Evolutionary conservation across 176 grass and related monocot genomes (phyloP).

Genomic region (Carex scoparia): DNA sequence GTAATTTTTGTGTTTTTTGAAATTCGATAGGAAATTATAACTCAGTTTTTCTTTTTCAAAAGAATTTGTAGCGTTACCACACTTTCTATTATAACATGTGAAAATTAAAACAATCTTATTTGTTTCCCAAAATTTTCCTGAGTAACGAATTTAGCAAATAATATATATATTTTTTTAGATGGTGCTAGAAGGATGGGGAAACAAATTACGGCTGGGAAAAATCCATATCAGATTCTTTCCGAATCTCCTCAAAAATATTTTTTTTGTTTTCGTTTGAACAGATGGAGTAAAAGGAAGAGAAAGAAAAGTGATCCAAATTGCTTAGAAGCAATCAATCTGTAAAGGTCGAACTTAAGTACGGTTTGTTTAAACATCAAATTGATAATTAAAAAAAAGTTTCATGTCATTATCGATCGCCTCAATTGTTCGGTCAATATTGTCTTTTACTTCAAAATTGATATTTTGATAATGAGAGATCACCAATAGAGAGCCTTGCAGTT

Average conservation of each 20-base stretch:
- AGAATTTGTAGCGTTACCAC: too few species aligned
- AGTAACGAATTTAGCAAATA: too few species aligned
- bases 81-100: too few species aligned
- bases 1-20: too few species aligned
- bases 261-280: neutral
- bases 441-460: neutral
- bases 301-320: neutral
- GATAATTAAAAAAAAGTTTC: neutral
- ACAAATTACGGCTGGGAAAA: neutral
- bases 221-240: neutral
- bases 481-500: neutral
- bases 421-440: constrained; percentile 18
- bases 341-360: neutral
- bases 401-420: neutral
- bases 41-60: too few species aligned
- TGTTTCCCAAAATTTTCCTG: too few species aligned
- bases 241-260: neutral
- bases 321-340: constrained; percentile 14
- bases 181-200: neutral
- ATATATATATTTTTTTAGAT: neutral
- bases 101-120: too few species aligned
- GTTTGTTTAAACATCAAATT: constrained; percentile 8
- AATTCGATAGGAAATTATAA: too few species aligned
- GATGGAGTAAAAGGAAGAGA: neutral
- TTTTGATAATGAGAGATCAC: constrained; percentile 5